phyloP scores from a whole-genome alignment of 768 basidiomycete species.

The Rhodotorula toruloides region DNA sequence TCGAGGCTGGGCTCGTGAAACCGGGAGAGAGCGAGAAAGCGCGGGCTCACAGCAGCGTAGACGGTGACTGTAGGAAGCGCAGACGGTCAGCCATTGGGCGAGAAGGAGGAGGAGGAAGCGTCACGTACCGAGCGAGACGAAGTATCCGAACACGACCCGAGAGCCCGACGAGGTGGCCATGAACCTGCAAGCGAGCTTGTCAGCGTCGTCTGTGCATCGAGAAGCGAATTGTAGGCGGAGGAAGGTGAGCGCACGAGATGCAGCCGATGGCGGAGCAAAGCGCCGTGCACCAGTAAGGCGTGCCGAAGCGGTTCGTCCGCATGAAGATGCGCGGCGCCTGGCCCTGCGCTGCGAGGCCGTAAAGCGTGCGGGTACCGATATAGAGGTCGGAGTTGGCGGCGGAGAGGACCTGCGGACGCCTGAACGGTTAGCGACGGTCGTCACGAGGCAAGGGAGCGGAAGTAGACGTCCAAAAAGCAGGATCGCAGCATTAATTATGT shows the following conservation, averaged over 20 bases:
- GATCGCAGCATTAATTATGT: constrained; percentile 48
- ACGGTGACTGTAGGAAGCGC: no score
- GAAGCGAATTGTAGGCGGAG: neutral
- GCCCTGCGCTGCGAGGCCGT: constrained; percentile 47
- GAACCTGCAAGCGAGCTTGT: no score
- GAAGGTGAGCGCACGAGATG: constrained; percentile 42
- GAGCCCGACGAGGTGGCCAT: no score
- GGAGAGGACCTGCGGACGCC: neutral
- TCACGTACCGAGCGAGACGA: constrained; percentile 44
- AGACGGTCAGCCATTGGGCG: no score
- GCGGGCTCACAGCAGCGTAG: no score
- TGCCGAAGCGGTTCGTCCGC: constrained; percentile 42
- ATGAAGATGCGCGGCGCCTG: constrained; percentile 48
- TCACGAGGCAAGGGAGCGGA: no score
- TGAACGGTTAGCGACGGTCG: no score
- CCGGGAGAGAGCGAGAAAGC: neutral
- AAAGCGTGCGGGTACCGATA: constrained; percentile 48
- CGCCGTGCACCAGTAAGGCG: constrained; percentile 29
- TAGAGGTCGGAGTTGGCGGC: constrained; percentile 22
- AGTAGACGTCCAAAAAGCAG: no score
- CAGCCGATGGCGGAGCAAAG: constrained; percentile 44
- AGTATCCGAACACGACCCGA: constrained; percentile 47
- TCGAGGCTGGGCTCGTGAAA: no score
- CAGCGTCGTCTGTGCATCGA: no score
- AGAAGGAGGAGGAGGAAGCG: no score